Base-by-base conservation (phyloP, 192 early-diverging fungal species). In the Backusella liffmaniae region DNA sequence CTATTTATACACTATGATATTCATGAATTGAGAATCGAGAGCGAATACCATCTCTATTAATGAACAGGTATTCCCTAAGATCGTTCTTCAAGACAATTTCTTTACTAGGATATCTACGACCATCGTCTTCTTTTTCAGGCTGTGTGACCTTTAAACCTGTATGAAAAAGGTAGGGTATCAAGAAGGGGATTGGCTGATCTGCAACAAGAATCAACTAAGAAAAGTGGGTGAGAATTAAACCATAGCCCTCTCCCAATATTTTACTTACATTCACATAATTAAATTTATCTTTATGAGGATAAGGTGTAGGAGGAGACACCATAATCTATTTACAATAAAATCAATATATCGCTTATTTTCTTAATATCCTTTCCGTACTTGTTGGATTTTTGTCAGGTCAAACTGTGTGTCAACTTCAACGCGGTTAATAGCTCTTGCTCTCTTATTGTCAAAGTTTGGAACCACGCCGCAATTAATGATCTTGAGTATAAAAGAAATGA, bases 151-250 rank as follows among this genome's bases (percentile, higher is more conserved):
- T 85, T 66, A 85, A 69, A 41, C 77, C 77, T 23, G 75, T 81
- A 7, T 85, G 82, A 66, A 85, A 89, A 41, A 89, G 39, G 51
- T 89, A 89, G 21, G 88, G 88, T 10, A 83, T 82, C 12, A 89
- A 41, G 76, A 88, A 80, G 0, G 88, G 88, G 36, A 81, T 71
- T 3, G 80, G 73, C 53, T 76, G 75, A 21, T 84, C 84, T 16
- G 84, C 77, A 39, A 87, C 81, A 3, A 88, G 71, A 9, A 88
- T 62, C 10, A 89, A 76, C 84, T 85, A 76, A 7, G 29, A 12
- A 70, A 62, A 39, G 32, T 32, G 3, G 30, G n/a, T 62, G 21
- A 62, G 26, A 53, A 21, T 16, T 29, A 10, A 32, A 32, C 21
- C 10, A 59, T 56, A n/a, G 53, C 12, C 30, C 30, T 32, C 32